These are phyloP conservation scores for Calocera cornea DNA, from an alignment of 768 basidiomycete species.

Conservation along the genomic window DNA sequence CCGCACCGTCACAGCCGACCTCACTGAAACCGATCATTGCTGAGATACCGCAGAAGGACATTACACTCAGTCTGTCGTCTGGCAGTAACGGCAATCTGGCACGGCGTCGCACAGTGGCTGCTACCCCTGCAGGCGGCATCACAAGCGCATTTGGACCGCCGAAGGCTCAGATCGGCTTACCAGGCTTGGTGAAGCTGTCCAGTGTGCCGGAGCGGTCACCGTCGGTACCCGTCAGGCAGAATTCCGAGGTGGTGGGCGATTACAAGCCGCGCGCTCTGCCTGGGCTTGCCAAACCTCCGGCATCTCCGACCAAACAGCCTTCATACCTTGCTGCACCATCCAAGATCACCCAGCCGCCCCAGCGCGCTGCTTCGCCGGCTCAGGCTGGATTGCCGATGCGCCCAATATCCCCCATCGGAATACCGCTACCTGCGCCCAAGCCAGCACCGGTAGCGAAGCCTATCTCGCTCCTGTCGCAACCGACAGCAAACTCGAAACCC, in stretches of 20 bases:
- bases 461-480: not conserved
- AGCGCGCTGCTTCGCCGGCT: not conserved
- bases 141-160: not conserved
- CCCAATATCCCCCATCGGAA: not conserved
- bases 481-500: not conserved
- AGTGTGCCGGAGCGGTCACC: not conserved
- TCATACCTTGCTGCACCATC: not conserved
- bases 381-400: not conserved
- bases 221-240: not conserved
- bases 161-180: not conserved
- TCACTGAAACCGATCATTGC: not conserved
- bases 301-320: not conserved
- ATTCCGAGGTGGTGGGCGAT: not conserved
- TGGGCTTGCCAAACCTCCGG: not conserved
- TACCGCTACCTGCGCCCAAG: not conserved
- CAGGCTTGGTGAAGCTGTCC: not conserved
- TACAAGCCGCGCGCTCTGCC: conserved; percentile 1
- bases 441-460: not conserved
- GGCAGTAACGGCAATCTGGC: not conserved
- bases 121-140: not conserved
- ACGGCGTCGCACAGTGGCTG: not conserved
- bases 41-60: not conserved
- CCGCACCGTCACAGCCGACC: not conserved
- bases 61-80: not conserved
- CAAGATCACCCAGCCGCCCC: not conserved